Conservation (phyloP, 1,284 basidiomycete genomes). For the Somion occarium region DNA sequence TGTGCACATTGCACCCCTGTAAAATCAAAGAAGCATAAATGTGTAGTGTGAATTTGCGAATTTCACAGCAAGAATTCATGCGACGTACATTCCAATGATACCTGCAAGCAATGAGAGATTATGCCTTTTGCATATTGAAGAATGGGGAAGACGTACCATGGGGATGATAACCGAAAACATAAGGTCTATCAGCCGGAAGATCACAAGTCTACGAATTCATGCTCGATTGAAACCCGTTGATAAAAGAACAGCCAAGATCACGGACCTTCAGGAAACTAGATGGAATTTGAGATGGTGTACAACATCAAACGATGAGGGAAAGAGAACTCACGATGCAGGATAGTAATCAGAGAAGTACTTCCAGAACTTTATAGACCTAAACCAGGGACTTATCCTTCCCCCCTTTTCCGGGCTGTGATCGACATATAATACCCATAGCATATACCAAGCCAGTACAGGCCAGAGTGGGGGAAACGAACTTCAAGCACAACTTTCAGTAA, state of each 20-base stretch:
- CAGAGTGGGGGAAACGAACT: slow-evolving; percentile 89
- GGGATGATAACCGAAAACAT: slow-evolving; percentile 97
- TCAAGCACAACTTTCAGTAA: slow-evolving; percentile 10
- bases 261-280: slow-evolving; percentile 56
- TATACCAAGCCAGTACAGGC: slow-evolving; percentile 81
- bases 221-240: too few relatives aligned
- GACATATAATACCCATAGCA: slow-evolving; percentile 71
- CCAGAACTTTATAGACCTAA: slow-evolving; percentile 72
- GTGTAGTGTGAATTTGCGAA: not conserved
- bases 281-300: not conserved
- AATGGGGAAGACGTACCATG: slow-evolving; percentile 58
- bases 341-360: slow-evolving; percentile 90
- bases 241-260: not conserved
- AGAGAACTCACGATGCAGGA: slow-evolving; percentile 72
- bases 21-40: not conserved
- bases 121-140: not conserved
- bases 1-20: slow-evolving; percentile 87
- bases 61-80: too few relatives aligned
- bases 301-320: slow-evolving; percentile 9
- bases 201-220: slow-evolving; percentile 81
- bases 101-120: slow-evolving; percentile 34
- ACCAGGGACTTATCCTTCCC: slow-evolving; percentile 76
- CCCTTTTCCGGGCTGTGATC: slow-evolving; percentile 80
- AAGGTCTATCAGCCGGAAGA: slow-evolving; percentile 85
- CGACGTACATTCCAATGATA: slow-evolving; percentile 85